Evolutionary conservation across 2,329 filamentous ascomycete species (phyloP).

Genomic region (Botrytis cinerea): DNA sequence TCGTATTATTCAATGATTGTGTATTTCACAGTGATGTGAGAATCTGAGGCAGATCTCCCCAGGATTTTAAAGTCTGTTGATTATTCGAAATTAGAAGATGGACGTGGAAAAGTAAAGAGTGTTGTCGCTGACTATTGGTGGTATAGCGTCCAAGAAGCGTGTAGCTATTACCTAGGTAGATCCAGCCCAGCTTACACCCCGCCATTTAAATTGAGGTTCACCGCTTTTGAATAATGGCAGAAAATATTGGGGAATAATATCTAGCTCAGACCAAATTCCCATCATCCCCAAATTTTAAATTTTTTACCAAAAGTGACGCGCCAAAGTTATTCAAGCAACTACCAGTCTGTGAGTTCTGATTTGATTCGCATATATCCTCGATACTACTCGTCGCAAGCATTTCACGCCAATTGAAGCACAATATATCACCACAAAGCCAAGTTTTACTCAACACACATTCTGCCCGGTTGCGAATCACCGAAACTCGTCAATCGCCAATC

Average conservation of each 20-base stretch:
- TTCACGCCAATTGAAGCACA: background rate
- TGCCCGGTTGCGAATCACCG: background rate
- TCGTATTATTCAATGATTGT: background rate
- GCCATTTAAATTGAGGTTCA: background rate
- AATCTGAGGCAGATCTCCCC: background rate
- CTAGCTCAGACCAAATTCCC: background rate
- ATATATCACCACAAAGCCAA: background rate
- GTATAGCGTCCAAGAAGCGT: background rate
- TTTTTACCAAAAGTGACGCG: background rate
- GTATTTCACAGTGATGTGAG: background rate
- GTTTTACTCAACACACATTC: background rate
- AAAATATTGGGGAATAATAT: constrained; percentile 5
- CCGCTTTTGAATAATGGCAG: constrained; percentile 6
- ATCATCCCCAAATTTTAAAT: background rate
- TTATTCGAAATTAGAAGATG: background rate
- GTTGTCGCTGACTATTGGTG: background rate
- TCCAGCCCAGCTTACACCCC: background rate
- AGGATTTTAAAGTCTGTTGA: background rate
- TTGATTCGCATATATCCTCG: background rate
- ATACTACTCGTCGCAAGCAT: background rate
- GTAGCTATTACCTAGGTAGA: background rate
- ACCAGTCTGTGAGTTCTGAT: background rate
- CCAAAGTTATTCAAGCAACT: background rate
- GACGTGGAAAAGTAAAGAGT: background rate
- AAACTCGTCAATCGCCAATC: background rate